phyloP scores from a whole-genome alignment of 208 protist genomes.

The Crithidia bombi region DNA sequence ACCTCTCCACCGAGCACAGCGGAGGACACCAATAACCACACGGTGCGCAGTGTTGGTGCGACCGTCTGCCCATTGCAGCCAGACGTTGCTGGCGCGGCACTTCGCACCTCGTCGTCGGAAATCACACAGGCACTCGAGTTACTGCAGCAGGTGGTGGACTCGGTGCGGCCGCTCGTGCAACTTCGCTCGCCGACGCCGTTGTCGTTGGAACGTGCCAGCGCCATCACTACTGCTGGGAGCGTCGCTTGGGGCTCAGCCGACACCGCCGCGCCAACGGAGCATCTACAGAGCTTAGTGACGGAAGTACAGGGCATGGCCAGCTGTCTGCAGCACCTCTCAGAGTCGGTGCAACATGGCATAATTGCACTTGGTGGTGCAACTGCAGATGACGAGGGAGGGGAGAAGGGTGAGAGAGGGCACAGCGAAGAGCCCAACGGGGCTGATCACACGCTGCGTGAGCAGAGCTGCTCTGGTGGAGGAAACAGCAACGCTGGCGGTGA shows the following conservation, averaged over 20 bases:
- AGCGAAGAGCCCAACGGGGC: conserved; percentile 1
- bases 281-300: conserved; percentile 17
- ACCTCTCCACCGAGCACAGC: neutral
- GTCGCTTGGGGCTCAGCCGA: no score
- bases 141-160: conserved; percentile 10
- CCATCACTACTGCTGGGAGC: neutral
- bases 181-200: conserved; percentile 4
- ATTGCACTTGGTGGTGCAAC: conserved; percentile 25
- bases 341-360: conserved; percentile 37
- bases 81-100: neutral
- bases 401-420: neutral
- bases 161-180: conserved; percentile 15
- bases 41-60: no score
- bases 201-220: neutral
- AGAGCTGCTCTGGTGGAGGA: neutral
- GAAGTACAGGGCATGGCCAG: conserved; percentile 31
- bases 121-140: conserved; percentile 23
- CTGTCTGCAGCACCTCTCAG: conserved; percentile 29
- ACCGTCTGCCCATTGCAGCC: neutral
- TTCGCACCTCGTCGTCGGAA: conserved; percentile 14
- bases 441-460: neutral
- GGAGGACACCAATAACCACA: neutral
- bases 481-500: neutral
- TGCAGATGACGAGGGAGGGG: neutral
- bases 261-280: neutral